These are phyloP conservation scores for Fusarium odoratissimum DNA, from an alignment of 2,329 filamentous ascomycete species.

Conservation along the genomic window DNA sequence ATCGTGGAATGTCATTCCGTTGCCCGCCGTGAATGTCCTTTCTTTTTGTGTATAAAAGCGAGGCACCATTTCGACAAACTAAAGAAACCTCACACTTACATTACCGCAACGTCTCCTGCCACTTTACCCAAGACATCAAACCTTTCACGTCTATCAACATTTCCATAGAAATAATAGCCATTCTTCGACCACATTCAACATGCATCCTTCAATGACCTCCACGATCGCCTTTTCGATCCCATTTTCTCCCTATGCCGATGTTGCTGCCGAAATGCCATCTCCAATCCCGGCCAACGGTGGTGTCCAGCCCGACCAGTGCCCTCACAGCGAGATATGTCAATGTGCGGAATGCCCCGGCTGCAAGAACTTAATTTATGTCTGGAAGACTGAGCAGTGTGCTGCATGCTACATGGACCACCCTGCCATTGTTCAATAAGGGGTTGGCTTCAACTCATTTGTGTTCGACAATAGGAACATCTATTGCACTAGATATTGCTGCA, in stretches of 20 bases:
- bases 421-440: neutral
- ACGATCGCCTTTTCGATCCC: fast-evolving
- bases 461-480: fast-evolving
- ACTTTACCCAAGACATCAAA: neutral
- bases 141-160: neutral
- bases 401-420: neutral
- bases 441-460: neutral
- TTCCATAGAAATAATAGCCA: neutral
- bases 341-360: neutral
- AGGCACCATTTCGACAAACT: neutral
- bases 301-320: neutral
- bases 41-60: neutral
- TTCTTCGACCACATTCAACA: neutral
- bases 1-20: fast-evolving
- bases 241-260: fast-evolving
- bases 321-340: neutral
- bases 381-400: neutral
- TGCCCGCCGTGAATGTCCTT: neutral
- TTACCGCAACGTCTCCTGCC: neutral
- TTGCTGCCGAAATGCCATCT: neutral
- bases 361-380: neutral
- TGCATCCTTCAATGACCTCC: neutral
- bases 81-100: neutral
- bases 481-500: neutral
- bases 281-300: fast-evolving